Percentiles rank a stretch among this genome's conserved stretches.
Evolutionary conservation across 352 stramenopile species (phyloP).

Genomic region (Pythium phragmiticola): DNA sequence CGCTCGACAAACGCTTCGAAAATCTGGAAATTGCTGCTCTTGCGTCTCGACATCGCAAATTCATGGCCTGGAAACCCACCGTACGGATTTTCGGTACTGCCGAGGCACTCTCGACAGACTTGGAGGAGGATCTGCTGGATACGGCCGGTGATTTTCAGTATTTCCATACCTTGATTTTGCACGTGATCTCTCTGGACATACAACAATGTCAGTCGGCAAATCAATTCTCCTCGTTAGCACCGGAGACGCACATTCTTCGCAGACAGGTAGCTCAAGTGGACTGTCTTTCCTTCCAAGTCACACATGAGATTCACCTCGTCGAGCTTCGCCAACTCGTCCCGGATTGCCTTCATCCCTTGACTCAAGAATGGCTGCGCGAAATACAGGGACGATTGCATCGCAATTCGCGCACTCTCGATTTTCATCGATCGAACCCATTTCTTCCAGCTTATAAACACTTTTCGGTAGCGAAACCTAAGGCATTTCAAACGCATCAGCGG

Average conservation of each 20-base stretch:
- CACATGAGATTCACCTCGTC: constrained; percentile 40
- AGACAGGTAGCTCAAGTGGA: constrained; percentile 34
- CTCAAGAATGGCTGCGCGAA: constrained; percentile 47
- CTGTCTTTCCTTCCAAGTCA: constrained; percentile 42
- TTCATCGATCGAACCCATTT: constrained; percentile 46
- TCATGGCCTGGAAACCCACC: constrained; percentile 48
- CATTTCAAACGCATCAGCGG: not conserved
- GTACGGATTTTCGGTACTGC: constrained; percentile 35
- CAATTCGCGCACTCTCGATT: constrained; percentile 40
- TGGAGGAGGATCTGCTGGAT: constrained; percentile 42
- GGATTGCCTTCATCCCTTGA: constrained; percentile 37
- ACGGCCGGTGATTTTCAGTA: constrained; percentile 31
- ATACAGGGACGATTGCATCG: constrained; percentile 43
- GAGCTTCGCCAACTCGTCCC: constrained; percentile 30
- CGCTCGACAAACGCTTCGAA: constrained; percentile 56
- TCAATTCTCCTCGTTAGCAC: not conserved
- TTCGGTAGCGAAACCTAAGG: constrained; percentile 61
- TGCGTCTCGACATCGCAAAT: constrained; percentile 51
- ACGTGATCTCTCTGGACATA: constrained; percentile 18
- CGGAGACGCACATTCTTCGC: constrained; percentile 35
- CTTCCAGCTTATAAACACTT: constrained; percentile 60
- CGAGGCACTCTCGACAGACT: constrained; percentile 40
- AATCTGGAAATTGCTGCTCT: constrained; percentile 61
- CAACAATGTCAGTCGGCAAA: not conserved
- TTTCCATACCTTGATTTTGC: constrained; percentile 15